Percentiles rank a stretch among this genome's conserved stretches.
These are phyloP conservation scores for Colletotrichum lentis DNA, from an alignment of 2,329 filamentous ascomycete genomes.

Conservation along the genomic window DNA sequence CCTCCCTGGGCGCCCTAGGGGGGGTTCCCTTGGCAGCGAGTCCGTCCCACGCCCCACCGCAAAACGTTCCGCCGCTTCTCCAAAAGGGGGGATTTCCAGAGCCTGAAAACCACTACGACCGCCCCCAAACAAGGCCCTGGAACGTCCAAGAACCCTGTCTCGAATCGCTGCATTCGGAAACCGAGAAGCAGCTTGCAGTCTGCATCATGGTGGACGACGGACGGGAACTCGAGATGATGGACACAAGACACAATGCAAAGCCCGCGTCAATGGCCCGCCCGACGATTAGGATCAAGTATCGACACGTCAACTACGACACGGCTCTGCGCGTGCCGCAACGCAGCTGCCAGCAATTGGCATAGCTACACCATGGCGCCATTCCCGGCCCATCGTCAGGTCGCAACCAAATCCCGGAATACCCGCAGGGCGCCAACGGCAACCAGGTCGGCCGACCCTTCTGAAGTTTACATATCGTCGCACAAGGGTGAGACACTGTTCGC, in stretches of 20 bases:
- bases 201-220: background rate
- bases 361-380: background rate
- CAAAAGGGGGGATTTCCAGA: slow-evolving; percentile 24
- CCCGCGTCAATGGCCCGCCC: background rate
- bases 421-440: slow-evolving; percentile 20
- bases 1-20: background rate
- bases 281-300: too few relatives aligned
- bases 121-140: slow-evolving; percentile 10
- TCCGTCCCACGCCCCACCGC: slow-evolving; percentile 25
- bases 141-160: slow-evolving; percentile 23
- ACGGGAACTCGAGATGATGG: background rate
- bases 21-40: slow-evolving; percentile 16
- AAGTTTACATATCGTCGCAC: slow-evolving; percentile 7
- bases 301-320: too few relatives aligned
- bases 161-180: slow-evolving; percentile 23
- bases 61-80: slow-evolving; percentile 24
- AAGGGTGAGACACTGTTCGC: slow-evolving; percentile 16
- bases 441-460: background rate
- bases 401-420: slow-evolving; percentile 1
- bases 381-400: background rate
- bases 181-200: slow-evolving; percentile 13
- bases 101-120: slow-evolving; percentile 14
- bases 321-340: too few relatives aligned
- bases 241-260: slow-evolving; percentile 7
- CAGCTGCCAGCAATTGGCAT: background rate